Base-by-base conservation (phyloP, 306 rosid species). In the Canavalia ensiformis region DNA sequence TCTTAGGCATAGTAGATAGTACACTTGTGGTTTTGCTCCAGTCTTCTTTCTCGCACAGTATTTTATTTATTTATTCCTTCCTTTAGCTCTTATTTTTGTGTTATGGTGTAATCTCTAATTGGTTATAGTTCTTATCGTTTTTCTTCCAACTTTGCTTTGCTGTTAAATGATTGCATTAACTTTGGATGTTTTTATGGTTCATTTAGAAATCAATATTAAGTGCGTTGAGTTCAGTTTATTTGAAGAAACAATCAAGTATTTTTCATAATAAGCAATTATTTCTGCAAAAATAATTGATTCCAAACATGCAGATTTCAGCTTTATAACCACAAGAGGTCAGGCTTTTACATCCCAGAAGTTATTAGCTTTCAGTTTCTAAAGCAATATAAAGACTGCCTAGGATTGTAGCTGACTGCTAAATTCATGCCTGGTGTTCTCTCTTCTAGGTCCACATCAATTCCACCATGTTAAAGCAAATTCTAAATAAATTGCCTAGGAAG, bases 391-490 rank as follows among this genome's bases (percentile, higher is more conserved):
- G 28, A 34, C 0, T 62, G 25, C 45, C 45, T 62, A 62, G 68
- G 68, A 34, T 34, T 62, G 33, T 35, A 12, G 44, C 8, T 34
- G 68, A 50, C 55, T 49, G 44, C 2, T 62, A 63, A 63, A 35
- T n/a, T 63, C 9, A 63, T 63, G 29, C 10, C 25, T 35, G 29
- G 49, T 64, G 49, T 64, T 64, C 30, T 39, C 12, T 39, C 33
- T 39, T 6, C 12, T 65, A 65, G 50, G 50, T 65, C 39, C 3
- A 12, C 49, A 39, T 30, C 33, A 18, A 18, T 18, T 18, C 68
- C 75, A 90, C 89, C 88, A 96, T 96, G 99, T 81, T 96, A 80
- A 96, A 92, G 91, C 97, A 93, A 88, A 92, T 96, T 49, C 88
- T 96, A 75, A 90, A 91, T 88, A 96, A 93, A 84, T 81, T 96